Evolutionary conservation across 2,329 filamentous ascomycete genomes (phyloP).

Genomic region (Aspergillus cejpii): DNA sequence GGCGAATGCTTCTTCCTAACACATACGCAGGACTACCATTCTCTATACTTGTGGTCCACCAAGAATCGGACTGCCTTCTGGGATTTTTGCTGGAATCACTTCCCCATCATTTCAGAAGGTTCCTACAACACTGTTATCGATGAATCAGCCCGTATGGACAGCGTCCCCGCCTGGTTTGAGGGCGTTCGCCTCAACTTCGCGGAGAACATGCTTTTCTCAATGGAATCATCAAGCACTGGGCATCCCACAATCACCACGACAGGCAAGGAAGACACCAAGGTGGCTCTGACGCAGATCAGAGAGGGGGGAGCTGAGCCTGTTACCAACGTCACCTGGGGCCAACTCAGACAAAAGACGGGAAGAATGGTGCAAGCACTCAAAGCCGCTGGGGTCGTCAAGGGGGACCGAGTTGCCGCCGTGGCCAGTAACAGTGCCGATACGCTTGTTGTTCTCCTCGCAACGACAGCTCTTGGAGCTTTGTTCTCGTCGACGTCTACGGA

Average conservation of each 20-base stretch:
- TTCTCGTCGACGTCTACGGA: constrained; percentile 74
- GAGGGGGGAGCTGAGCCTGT: constrained; percentile 31
- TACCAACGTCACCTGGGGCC: constrained; percentile 58
- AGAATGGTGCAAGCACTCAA: constrained; percentile 60
- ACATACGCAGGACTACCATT: constrained; percentile 53
- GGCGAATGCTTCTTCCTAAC: not conserved
- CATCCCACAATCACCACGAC: constrained; percentile 44
- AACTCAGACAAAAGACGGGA: constrained; percentile 56
- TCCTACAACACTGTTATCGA: constrained; percentile 58
- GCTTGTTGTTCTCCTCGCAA: constrained; percentile 62
- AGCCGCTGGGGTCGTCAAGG: constrained; percentile 58
- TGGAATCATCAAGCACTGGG: constrained; percentile 30
- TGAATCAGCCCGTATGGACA: constrained; percentile 61
- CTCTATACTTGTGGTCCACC: constrained; percentile 65
- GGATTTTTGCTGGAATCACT: constrained; percentile 54
- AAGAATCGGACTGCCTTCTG: constrained; percentile 59
- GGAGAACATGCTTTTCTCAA: constrained; percentile 68
- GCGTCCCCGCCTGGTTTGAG: constrained; percentile 68
- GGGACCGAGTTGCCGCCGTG: constrained; percentile 69
- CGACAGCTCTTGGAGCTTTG: constrained; percentile 63
- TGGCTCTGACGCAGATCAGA: constrained; percentile 62
- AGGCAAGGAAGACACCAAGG: constrained; percentile 63
- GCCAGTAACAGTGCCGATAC: constrained; percentile 71
- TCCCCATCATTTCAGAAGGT: constrained; percentile 59
- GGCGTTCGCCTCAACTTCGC: constrained; percentile 70